A percentile compares a stretch with the other conserved stretches of the same genome.
phyloP scores from a whole-genome alignment of 345 rosid genomes.

The Acer yangbiense region DNA sequence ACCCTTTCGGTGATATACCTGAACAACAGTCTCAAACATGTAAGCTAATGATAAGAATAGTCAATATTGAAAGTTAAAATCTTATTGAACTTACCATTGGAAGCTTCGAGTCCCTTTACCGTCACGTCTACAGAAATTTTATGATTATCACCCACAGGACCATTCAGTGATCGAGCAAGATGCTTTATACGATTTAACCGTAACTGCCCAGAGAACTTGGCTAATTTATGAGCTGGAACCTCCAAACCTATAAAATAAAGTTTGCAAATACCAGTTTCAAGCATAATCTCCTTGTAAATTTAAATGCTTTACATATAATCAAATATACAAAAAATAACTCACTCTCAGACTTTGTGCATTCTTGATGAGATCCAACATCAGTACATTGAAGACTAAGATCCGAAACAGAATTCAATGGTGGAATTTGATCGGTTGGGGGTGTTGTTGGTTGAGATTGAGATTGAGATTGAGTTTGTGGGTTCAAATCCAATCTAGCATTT shows the following conservation, averaged over 20 bases:
- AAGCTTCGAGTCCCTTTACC: slow-evolving; percentile 32
- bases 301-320: neutral
- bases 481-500: slow-evolving; percentile 30
- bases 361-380: slow-evolving; percentile 28
- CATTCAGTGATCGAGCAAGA: slow-evolving; percentile 67
- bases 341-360: slow-evolving; percentile 43
- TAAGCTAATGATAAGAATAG: neutral
- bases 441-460: slow-evolving; percentile 29
- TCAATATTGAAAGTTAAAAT: neutral
- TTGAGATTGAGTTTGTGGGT: slow-evolving; percentile 39
- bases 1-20: slow-evolving; percentile 59
- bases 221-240: slow-evolving; percentile 49
- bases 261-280: neutral
- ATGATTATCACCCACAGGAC: slow-evolving; percentile 30
- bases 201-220: slow-evolving; percentile 51
- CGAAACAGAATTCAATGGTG: slow-evolving; percentile 32
- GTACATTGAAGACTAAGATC: slow-evolving; percentile 25
- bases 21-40: slow-evolving; percentile 19
- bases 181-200: slow-evolving; percentile 73
- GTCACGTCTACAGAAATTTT: slow-evolving; percentile 32
- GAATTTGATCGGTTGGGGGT: slow-evolving; percentile 21
- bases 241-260: slow-evolving; percentile 52
- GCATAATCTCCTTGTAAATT: neutral
- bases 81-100: slow-evolving; percentile 51
- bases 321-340: slow-evolving; percentile 19